Evolutionary conservation across 2,329 filamentous ascomycete species (phyloP).

Genomic region (Elsinoe ampelina): DNA sequence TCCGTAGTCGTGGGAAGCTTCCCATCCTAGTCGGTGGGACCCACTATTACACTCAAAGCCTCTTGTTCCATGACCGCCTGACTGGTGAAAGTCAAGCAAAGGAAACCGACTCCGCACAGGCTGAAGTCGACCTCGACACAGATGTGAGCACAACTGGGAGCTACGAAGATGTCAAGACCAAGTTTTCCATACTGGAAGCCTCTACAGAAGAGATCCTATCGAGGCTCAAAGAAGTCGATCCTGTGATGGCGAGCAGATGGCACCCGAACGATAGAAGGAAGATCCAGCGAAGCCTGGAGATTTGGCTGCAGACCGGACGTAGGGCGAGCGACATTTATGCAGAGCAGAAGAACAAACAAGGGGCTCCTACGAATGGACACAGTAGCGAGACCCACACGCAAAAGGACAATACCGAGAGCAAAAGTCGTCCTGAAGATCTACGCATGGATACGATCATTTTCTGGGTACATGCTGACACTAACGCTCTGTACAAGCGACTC

Average conservation of each 20-base stretch:
- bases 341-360: constrained; percentile 47
- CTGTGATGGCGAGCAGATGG: constrained; percentile 81
- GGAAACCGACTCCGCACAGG: not conserved
- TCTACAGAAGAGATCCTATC: constrained; percentile 62
- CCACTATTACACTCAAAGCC: constrained; percentile 85
- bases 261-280: constrained; percentile 89
- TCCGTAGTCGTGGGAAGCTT: constrained; percentile 65
- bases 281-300: constrained; percentile 81
- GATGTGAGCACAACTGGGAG: not conserved
- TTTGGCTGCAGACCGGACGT: constrained; percentile 73
- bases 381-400: constrained; percentile 8
- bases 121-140: too few relatives aligned
- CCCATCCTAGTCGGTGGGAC: constrained; percentile 91
- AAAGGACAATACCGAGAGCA: not conserved
- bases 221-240: constrained; percentile 71
- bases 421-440: constrained; percentile 12
- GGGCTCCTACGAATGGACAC: constrained; percentile 11
- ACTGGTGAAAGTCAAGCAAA: constrained; percentile 36
- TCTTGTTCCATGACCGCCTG: constrained; percentile 70
- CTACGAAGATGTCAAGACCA: constrained; percentile 15
- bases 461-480: constrained; percentile 73
- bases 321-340: constrained; percentile 79
- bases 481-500: constrained; percentile 59
- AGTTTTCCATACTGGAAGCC: constrained; percentile 62
- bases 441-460: constrained; percentile 58